Percentiles rank a stretch among this genome's conserved stretches.
Evolutionary conservation across 1,284 basidiomycete species (phyloP).

Genomic region (Malassezia slooffiae): DNA sequence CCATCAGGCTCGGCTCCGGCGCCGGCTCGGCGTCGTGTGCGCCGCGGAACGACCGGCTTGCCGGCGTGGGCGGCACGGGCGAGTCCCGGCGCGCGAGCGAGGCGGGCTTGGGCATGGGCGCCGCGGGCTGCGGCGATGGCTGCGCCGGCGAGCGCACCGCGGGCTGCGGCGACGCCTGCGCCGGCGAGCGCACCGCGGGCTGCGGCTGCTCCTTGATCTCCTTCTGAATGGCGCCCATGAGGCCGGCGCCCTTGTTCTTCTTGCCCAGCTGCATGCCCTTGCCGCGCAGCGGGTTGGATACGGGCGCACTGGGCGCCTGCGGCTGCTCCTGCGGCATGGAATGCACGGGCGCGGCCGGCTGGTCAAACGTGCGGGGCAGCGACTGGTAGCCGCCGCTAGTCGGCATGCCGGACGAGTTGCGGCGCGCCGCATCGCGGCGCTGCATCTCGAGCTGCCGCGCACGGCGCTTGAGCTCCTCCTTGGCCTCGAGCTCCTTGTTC

Average conservation of each 20-base stretch:
- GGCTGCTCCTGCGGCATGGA: constrained; percentile 15
- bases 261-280: constrained; percentile 98
- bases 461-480: constrained; percentile 94
- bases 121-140: no score
- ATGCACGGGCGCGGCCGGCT: constrained; percentile 28
- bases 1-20: no score
- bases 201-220: no score
- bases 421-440: constrained; percentile 54
- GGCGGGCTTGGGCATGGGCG: no score
- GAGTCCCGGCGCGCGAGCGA: no score
- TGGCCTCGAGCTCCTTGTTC: constrained; percentile 99
- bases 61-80: no score
- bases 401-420: constrained; percentile 25
- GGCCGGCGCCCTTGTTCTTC: constrained; percentile 73
- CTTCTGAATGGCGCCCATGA: constrained; percentile 70
- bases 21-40: no score
- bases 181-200: no score
- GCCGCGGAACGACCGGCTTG: no score
- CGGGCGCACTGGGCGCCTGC: not conserved
- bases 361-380: constrained; percentile 26
- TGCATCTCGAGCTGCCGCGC: constrained; percentile 98
- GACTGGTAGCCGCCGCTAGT: constrained; percentile 17
- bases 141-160: no score
- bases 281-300: constrained; percentile 76
- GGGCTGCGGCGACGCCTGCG: no score